phyloP scores from a whole-genome alignment of 176 grass and related monocot species.

The Triticum urartu region DNA sequence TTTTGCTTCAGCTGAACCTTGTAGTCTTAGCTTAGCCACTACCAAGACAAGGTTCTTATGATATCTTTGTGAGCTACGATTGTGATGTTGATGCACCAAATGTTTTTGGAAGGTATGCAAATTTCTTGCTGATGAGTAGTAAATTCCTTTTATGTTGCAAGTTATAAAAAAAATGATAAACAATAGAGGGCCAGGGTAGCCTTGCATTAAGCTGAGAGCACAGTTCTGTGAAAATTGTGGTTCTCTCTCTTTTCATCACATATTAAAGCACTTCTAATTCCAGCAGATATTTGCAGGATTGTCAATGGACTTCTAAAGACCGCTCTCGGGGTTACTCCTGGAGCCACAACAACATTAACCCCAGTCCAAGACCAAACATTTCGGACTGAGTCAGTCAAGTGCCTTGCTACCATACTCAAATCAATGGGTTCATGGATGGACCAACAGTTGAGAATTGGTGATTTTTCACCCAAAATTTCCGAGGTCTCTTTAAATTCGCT shows the following conservation, averaged over 20 bases:
- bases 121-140: conserved; percentile 15
- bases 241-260: conserved; percentile 25
- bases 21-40: neutral
- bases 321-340: conserved; percentile 85
- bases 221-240: neutral
- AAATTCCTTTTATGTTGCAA: conserved; percentile 16
- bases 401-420: conserved; percentile 83
- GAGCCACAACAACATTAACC: conserved; percentile 76
- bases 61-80: conserved; percentile 98
- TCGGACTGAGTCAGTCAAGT: conserved; percentile 89
- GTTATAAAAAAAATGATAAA: conserved; percentile 9
- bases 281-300: conserved; percentile 74
- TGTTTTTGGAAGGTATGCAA: conserved; percentile 85
- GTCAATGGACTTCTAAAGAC: conserved; percentile 97
- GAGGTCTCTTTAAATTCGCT: conserved; percentile 63
- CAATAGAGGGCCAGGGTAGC: neutral
- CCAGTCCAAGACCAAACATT: conserved; percentile 86
- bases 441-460: conserved; percentile 85
- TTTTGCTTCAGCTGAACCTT: neutral
- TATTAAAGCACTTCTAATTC: conserved; percentile 62
- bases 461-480: conserved; percentile 73
- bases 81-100: conserved; percentile 95
- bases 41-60: conserved; percentile 48
- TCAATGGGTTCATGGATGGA: conserved; percentile 97
- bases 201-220: conserved; percentile 10